Evolutionary conservation across 2,329 filamentous ascomycete species (phyloP).

Genomic region (Fusarium pseudograminearum): DNA sequence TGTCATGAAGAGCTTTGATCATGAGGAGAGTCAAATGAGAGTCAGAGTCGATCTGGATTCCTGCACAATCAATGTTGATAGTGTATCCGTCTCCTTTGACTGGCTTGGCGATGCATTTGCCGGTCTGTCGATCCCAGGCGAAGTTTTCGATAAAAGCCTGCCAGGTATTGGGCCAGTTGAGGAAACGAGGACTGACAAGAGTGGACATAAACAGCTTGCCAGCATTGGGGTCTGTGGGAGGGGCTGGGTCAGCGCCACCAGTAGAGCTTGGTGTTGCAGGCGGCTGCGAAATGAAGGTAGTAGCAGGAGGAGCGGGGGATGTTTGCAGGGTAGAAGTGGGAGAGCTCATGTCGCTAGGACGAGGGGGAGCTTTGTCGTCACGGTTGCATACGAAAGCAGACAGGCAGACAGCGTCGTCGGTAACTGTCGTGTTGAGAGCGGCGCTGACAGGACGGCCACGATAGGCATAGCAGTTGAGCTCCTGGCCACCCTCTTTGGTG

Average conservation of each 20-base stretch:
- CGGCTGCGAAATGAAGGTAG: slow-evolving; percentile 50
- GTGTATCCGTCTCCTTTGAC: slow-evolving; percentile 53
- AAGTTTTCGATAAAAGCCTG: slow-evolving; percentile 56
- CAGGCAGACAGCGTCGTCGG: slow-evolving; percentile 54
- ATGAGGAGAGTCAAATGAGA: slow-evolving; percentile 56
- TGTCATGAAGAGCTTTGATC: slow-evolving; percentile 55
- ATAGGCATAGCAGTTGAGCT: slow-evolving; percentile 58
- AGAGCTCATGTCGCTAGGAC: slow-evolving; percentile 53
- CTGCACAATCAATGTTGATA: slow-evolving; percentile 54
- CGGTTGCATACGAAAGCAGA: slow-evolving; percentile 59
- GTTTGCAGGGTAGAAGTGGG: slow-evolving; percentile 53
- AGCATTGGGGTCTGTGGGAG: slow-evolving; percentile 47
- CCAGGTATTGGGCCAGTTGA: slow-evolving; percentile 57
- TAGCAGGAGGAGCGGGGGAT: slow-evolving; percentile 50
- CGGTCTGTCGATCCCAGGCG: slow-evolving; percentile 55
- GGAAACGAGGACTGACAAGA: slow-evolving; percentile 54
- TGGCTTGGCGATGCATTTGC: slow-evolving; percentile 51
- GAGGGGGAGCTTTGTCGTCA: slow-evolving; percentile 50
- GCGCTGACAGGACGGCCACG: slow-evolving; percentile 56
- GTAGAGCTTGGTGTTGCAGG: slow-evolving; percentile 46
- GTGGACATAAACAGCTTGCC: slow-evolving; percentile 51
- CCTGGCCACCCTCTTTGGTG: slow-evolving; percentile 55
- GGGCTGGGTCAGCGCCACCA: slow-evolving; percentile 46
- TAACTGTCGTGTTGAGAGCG: slow-evolving; percentile 55
- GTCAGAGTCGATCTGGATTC: slow-evolving; percentile 54